Conservation (phyloP, 257 asterid genomes). For the Hygrophila difformis region DNA sequence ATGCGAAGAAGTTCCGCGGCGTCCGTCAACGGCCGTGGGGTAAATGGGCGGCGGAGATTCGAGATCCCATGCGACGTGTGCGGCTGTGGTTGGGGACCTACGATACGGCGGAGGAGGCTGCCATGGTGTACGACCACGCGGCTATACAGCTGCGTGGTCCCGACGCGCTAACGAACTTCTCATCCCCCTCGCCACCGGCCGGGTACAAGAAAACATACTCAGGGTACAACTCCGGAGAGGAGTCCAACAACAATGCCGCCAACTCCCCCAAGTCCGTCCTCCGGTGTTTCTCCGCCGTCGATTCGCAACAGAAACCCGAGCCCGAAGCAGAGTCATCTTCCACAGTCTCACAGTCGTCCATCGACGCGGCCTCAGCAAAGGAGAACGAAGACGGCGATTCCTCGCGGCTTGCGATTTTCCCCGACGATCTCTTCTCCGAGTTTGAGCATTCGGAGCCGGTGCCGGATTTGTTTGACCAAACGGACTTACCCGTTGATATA, state of each 20-base stretch:
- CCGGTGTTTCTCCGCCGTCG: constrained; percentile 36
- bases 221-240: constrained; percentile 73
- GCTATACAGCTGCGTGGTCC: constrained; percentile 89
- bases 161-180: constrained; percentile 83
- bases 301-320: constrained; percentile 31
- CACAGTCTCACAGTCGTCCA: constrained; percentile 7
- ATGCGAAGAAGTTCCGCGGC: constrained; percentile 65
- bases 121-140: constrained; percentile 97
- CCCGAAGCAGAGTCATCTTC: constrained; percentile 37
- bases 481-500: constrained; percentile 25
- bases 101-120: constrained; percentile 96
- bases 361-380: constrained; percentile 15
- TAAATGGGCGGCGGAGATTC: constrained; percentile 98
- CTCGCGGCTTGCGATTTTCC: constrained; percentile 30
- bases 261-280: constrained; percentile 84
- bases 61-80: constrained; percentile 79
- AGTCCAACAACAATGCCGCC: constrained; percentile 38
- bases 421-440: constrained; percentile 35
- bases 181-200: constrained; percentile 19
- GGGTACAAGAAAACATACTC: constrained; percentile 13
- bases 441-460: constrained; percentile 40
- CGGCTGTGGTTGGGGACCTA: constrained; percentile 93
- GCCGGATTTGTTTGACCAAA: constrained; percentile 40
- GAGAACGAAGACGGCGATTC: constrained; percentile 21
- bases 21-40: constrained; percentile 98